Evolutionary conservation across 805 yeast species (phyloP).

Genomic region (Candida succiphila): DNA sequence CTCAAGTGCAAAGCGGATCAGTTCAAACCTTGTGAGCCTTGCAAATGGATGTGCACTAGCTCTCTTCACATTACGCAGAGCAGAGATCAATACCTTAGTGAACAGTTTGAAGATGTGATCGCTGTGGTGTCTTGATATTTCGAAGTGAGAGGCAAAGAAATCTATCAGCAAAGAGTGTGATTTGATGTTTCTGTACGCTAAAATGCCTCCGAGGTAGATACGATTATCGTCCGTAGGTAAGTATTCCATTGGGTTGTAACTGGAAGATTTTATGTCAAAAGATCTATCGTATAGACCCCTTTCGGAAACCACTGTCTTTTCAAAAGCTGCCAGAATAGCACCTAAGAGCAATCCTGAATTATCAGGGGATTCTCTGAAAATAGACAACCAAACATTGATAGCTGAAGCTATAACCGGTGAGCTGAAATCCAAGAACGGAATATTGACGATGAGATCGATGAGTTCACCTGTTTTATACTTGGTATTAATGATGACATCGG

Average conservation of each 20-base stretch:
- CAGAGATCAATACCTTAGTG: slow-evolving; percentile 47
- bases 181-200: slow-evolving; percentile 36
- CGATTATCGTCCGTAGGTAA: slow-evolving; percentile 67
- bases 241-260: slow-evolving; percentile 74
- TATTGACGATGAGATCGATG: slow-evolving; percentile 40
- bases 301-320: slow-evolving; percentile 43
- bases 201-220: slow-evolving; percentile 40
- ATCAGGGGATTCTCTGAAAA: slow-evolving; percentile 56
- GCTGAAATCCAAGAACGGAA: slow-evolving; percentile 66
- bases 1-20: slow-evolving; percentile 59
- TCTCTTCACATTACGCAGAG: slow-evolving; percentile 35
- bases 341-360: slow-evolving; percentile 51
- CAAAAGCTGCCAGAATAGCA: slow-evolving; percentile 65
- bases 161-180: slow-evolving; percentile 65
- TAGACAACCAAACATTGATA: slow-evolving; percentile 70
- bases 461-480: slow-evolving; percentile 33
- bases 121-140: slow-evolving; percentile 68
- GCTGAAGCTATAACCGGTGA: slow-evolving; percentile 52
- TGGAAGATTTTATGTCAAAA: slow-evolving; percentile 49
- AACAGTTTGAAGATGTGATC: slow-evolving; percentile 60
- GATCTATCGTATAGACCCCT: slow-evolving; percentile 56
- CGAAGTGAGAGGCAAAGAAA: slow-evolving; percentile 66
- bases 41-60: slow-evolving; percentile 85
- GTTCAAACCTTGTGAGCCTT: slow-evolving; percentile 62
- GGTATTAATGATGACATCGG: slow-evolving; percentile 31